These are phyloP conservation scores for Fibroporia radiculosa DNA, from an alignment of 768 basidiomycete species.

Conservation along the genomic window DNA sequence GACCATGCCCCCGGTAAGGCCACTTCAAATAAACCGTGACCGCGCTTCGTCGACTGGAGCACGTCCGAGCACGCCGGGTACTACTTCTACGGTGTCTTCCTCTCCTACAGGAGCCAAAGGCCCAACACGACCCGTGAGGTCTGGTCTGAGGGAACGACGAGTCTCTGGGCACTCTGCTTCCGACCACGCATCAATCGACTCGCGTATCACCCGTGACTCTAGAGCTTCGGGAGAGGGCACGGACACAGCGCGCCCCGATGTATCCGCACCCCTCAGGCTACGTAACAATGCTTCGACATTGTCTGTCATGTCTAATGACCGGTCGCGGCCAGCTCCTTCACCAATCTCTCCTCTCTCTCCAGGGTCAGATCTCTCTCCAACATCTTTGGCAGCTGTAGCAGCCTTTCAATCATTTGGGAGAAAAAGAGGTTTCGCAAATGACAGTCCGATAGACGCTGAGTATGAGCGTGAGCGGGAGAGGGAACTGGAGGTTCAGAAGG, in stretches of 20 bases:
- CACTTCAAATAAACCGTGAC: slow-evolving; percentile 50
- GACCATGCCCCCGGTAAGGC: slow-evolving; percentile 22
- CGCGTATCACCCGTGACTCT: slow-evolving; percentile 25
- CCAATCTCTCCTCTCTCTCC: slow-evolving; percentile 10
- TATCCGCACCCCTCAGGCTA: slow-evolving; percentile 25
- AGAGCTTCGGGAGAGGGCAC: slow-evolving; percentile 37
- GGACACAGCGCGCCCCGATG: slow-evolving; percentile 41
- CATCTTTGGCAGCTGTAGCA: slow-evolving; percentile 42
- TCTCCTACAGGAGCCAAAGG: slow-evolving; percentile 33
- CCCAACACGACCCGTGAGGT: slow-evolving; percentile 60
- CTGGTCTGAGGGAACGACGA: slow-evolving; percentile 51
- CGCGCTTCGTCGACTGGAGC: slow-evolving; percentile 39
- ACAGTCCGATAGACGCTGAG: slow-evolving; percentile 45
- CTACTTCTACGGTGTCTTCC: slow-evolving; percentile 29
- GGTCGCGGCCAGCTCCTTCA: slow-evolving; percentile 2
- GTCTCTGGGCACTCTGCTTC: slow-evolving; percentile 45
- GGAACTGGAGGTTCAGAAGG: slow-evolving; percentile 57
- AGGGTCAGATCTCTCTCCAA: slow-evolving; percentile 19
- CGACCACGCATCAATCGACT: slow-evolving; percentile 41
- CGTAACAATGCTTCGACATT: slow-evolving; percentile 17
- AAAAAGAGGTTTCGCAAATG: slow-evolving; percentile 42
- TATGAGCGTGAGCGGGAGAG: slow-evolving; percentile 50
- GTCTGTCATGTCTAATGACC: slow-evolving; percentile 6
- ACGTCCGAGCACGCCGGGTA: slow-evolving; percentile 43
- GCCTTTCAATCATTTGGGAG: slow-evolving; percentile 64